Evolutionary conservation across 2,329 filamentous ascomycete species (phyloP).

Genomic region (Colletotrichum theobromicola): DNA sequence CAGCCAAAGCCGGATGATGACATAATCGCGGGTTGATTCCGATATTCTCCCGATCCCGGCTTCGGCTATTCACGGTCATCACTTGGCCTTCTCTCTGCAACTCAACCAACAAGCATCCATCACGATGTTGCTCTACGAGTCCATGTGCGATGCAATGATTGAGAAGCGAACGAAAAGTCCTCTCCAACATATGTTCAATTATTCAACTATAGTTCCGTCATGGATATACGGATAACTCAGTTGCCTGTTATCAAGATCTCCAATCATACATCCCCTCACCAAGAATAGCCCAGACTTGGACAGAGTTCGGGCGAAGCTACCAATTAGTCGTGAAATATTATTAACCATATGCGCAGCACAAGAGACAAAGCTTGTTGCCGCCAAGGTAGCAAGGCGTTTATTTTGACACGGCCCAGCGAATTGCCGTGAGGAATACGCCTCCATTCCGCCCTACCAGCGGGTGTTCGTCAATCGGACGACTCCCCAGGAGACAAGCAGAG

Average conservation of each 20-base stretch:
- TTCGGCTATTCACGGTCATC: not conserved
- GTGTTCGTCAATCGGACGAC: not conserved
- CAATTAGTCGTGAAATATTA: not conserved
- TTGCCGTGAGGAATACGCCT: no score
- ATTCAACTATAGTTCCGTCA: not conserved
- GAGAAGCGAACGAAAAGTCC: not conserved
- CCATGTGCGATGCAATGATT: rapidly evolving
- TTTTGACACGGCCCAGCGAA: not conserved
- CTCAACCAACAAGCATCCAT: not conserved
- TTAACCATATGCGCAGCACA: not conserved
- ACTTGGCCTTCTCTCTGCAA: not conserved
- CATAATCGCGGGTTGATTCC: not conserved
- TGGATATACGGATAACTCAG: rapidly evolving
- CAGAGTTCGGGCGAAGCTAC: not conserved
- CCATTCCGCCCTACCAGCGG: not conserved
- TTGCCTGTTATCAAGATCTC: not conserved
- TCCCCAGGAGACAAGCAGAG: not conserved
- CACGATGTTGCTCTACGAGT: not conserved
- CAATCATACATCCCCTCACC: not conserved
- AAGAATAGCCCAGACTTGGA: not conserved
- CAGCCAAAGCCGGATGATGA: not conserved
- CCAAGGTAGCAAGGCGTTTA: not conserved
- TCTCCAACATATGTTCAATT: not conserved
- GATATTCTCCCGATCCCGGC: not conserved
- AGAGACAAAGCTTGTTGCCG: not conserved